phyloP scores from a whole-genome alignment of 164 flowering plant species.

The Vitis vinifera region ASM3070453v1 NC_081813.1:5810501-5811000 shows the following conservation, averaged over 20 bases:
- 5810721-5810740: slow-evolving; percentile 4
- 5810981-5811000: not conserved
- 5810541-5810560: too few relatives aligned
- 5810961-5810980: not conserved
- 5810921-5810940: not conserved
- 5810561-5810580: too few relatives aligned
- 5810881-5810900: not conserved
- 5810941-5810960: not conserved
- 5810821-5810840: not conserved
- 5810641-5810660: not conserved
- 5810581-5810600: too few relatives aligned
- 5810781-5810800: not conserved
- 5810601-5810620: too few relatives aligned
- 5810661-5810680: not conserved
- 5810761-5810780: slow-evolving; percentile 1
- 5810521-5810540: too few relatives aligned
- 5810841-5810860: slow-evolving; percentile 3
- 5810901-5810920: not conserved
- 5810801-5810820: not conserved
- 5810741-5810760: not conserved
- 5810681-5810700: slow-evolving; percentile 22
- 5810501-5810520: too few relatives aligned
- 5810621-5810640: too few relatives aligned
- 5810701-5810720: slow-evolving; percentile 11
- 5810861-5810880: not conserved